These are phyloP conservation scores for Lactuca sativa DNA, from an alignment of 129 eudicot species.

Conservation along the genomic window DNA sequence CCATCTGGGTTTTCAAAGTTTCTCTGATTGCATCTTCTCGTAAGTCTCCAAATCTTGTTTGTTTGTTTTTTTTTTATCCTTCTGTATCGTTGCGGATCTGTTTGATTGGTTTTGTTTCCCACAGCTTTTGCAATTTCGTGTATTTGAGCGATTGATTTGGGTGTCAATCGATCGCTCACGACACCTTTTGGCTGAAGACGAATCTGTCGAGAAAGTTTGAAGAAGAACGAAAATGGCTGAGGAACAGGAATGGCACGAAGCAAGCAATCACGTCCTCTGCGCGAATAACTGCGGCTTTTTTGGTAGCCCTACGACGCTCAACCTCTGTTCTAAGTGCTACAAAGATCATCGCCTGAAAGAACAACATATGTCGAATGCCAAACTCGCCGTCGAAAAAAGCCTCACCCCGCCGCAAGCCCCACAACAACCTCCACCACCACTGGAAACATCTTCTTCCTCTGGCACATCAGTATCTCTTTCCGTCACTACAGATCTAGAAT, in stretches of 20 bases:
- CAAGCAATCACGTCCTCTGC: conserved; percentile 35
- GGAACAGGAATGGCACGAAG: conserved; percentile 48
- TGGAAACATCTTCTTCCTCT: background rate
- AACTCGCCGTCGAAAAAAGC: conserved; percentile 35
- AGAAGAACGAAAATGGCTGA: conserved; percentile 33
- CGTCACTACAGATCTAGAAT: conserved; percentile 1
- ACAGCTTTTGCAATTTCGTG: conserved; percentile 14
- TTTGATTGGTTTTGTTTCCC: background rate
- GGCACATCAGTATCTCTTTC: background rate
- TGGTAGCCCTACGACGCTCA: conserved; percentile 41
- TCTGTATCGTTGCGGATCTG: background rate
- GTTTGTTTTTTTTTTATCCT: background rate
- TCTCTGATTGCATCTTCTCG: conserved; percentile 9
- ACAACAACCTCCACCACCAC: background rate
- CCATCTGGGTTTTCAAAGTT: background rate
- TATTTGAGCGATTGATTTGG: conserved; percentile 27
- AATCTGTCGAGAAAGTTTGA: background rate
- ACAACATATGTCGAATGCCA: conserved; percentile 26
- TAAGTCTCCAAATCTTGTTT: background rate
- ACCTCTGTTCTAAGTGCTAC: conserved; percentile 54
- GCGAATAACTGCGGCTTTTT: conserved; percentile 50
- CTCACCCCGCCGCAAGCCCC: conserved; percentile 4
- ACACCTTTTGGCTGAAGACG: background rate
- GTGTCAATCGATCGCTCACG: conserved; percentile 28
- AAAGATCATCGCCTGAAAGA: conserved; percentile 40